Percentiles rank a stretch among this genome's conserved stretches.
Evolutionary conservation across 306 rosid genomes (phyloP).

Genomic region (Geum urbanum): DNA sequence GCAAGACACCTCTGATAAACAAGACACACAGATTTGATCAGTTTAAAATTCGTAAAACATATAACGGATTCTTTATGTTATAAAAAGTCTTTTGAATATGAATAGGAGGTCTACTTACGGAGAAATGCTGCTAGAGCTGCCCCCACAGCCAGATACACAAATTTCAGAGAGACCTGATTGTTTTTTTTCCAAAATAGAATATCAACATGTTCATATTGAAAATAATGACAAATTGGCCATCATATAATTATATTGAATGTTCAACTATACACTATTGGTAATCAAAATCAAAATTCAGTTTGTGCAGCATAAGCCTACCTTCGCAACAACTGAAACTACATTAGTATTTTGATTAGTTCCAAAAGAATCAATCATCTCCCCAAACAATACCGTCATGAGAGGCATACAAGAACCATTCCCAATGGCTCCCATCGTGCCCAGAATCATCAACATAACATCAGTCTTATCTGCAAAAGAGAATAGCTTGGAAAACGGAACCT

Average conservation of each 20-base stretch:
- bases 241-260: background rate
- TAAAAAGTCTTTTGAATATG: background rate
- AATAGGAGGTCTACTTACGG: constrained; percentile 44
- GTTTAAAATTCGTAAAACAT: background rate
- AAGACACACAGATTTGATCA: constrained; percentile 8
- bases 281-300: background rate
- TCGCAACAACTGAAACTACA: constrained; percentile 46
- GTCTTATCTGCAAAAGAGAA: constrained; percentile 73
- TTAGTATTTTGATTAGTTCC: constrained; percentile 47
- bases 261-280: background rate
- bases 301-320: constrained; percentile 38
- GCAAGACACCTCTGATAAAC: constrained; percentile 69
- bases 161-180: constrained; percentile 57
- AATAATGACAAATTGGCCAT: no score
- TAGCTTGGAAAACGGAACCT: constrained; percentile 58
- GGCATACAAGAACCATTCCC: constrained; percentile 71
- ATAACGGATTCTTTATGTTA: background rate
- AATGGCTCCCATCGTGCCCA: constrained; percentile 65
- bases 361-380: constrained; percentile 54
- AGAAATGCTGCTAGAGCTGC: constrained; percentile 56
- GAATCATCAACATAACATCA: constrained; percentile 52
- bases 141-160: constrained; percentile 66
- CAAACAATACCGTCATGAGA: constrained; percentile 66
- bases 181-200: constrained; percentile 13
- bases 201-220: background rate